Percentiles rank a stretch among this genome's conserved stretches.
These are phyloP conservation scores for Paecilomyces variotii DNA, from an alignment of 2,329 filamentous ascomycete species.

Conservation along the genomic window DNA sequence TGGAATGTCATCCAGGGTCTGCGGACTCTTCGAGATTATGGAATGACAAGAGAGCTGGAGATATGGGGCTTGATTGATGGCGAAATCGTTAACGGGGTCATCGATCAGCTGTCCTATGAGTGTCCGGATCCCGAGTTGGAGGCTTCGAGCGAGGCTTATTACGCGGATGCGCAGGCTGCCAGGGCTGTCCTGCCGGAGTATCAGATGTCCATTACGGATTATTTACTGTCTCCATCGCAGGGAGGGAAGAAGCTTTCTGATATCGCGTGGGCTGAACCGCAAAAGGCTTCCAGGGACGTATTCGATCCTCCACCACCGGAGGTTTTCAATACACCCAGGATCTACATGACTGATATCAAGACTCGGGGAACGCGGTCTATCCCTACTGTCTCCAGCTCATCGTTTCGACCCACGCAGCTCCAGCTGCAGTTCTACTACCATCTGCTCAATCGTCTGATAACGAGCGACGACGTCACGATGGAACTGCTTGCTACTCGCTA, in stretches of 20 bases:
- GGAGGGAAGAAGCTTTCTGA: constrained; percentile 29
- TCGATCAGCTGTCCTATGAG: constrained; percentile 73
- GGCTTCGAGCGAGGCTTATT: constrained; percentile 43
- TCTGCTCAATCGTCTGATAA: constrained; percentile 65
- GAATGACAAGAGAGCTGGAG: constrained; percentile 67
- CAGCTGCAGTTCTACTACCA: constrained; percentile 87
- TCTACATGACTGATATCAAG: constrained; percentile 87
- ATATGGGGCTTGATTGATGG: constrained; percentile 81
- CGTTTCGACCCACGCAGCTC: constrained; percentile 67
- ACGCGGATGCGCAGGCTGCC: constrained; percentile 28
- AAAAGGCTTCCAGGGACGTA: constrained; percentile 6
- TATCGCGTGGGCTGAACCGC: constrained; percentile 12
- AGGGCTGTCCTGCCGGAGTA: constrained; percentile 32
- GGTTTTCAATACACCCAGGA: constrained; percentile 23
- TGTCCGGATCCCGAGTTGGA: constrained; percentile 69
- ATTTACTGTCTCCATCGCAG: constrained; percentile 30
- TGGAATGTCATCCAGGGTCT: constrained; percentile 91
- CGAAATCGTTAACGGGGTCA: constrained; percentile 78
- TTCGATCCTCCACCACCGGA: constrained; percentile 5
- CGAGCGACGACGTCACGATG: constrained; percentile 62
- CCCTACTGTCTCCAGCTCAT: constrained; percentile 51
- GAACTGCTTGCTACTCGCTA: constrained; percentile 63
- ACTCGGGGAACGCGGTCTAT: constrained; percentile 59
- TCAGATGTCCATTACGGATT: constrained; percentile 40
- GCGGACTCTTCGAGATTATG: constrained; percentile 61